A percentile compares a stretch with the other conserved stretches of the same genome.
Conservation (phyloP, 2,329 filamentous ascomycete species). For the Trichoderma sp. region DNA sequence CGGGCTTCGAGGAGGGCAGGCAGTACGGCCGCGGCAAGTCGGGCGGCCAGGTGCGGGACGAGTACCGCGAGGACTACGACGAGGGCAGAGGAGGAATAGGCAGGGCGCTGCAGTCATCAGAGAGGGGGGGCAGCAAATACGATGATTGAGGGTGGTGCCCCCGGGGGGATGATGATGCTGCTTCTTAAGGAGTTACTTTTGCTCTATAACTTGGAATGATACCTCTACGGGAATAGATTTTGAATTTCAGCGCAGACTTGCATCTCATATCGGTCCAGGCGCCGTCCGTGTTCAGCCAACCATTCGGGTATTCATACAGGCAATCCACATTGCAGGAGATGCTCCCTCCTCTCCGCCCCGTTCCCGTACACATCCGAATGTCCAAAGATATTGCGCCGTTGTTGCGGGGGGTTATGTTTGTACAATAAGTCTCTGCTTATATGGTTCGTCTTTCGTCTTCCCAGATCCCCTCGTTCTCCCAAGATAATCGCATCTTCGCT, state of each 20-base stretch:
- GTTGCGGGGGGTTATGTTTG: background rate
- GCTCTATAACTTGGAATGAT: constrained; percentile 21
- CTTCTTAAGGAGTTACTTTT: too few species aligned
- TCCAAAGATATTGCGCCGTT: constrained; percentile 4
- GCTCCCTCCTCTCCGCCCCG: background rate
- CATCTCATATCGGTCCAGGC: constrained; percentile 12
- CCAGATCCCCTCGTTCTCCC: background rate
- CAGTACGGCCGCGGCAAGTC: constrained; percentile 96
- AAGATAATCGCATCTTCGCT: constrained; percentile 15
- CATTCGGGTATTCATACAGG: constrained; percentile 34
- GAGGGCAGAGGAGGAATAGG: constrained; percentile 91
- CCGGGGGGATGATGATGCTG: background rate
- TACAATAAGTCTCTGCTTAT: constrained; percentile 24
- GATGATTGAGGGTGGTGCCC: constrained; percentile 42
- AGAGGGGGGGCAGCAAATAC: constrained; percentile 43
- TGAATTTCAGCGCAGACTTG: constrained; percentile 19
- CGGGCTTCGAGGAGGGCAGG: constrained; percentile 91
- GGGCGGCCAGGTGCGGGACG: constrained; percentile 93
- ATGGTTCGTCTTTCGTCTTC: constrained; percentile 14
- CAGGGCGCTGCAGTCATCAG: constrained; percentile 64
- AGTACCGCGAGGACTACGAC: constrained; percentile 96
- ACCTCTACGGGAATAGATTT: constrained; percentile 15
- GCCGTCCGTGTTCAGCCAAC: constrained; percentile 22
- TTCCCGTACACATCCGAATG: background rate
- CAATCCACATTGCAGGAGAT: constrained; percentile 1